These are phyloP conservation scores for Prunus kanzakura DNA, from an alignment of 306 rosid genomes.

Conservation along the genomic window DNA sequence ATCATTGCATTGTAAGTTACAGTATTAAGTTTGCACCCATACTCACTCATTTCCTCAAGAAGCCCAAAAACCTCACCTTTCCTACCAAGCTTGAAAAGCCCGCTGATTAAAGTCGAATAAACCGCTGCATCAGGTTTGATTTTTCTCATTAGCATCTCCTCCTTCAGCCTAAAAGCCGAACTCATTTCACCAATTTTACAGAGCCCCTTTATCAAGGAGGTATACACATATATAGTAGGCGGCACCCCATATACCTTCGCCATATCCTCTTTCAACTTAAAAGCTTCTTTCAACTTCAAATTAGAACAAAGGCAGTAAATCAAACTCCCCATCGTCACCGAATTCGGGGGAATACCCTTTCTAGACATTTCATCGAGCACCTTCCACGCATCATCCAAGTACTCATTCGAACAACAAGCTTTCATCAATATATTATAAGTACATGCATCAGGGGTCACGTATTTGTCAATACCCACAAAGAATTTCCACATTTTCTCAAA, in stretches of 20 bases:
- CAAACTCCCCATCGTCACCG: slow-evolving; percentile 57
- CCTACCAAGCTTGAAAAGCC: slow-evolving; percentile 51
- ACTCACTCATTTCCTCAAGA: slow-evolving; percentile 58
- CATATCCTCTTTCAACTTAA: slow-evolving; percentile 56
- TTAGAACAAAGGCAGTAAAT: slow-evolving; percentile 45
- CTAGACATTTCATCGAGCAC: slow-evolving; percentile 63
- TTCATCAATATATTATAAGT: slow-evolving; percentile 64
- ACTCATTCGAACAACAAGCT: slow-evolving; percentile 23
- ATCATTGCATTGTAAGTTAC: slow-evolving; percentile 77
- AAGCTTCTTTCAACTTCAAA: slow-evolving; percentile 39
- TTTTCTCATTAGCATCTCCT: slow-evolving; percentile 56
- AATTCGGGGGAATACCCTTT: slow-evolving; percentile 31
- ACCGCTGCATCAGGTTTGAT: slow-evolving; percentile 39
- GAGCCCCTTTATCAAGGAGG: slow-evolving; percentile 55
- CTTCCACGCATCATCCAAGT: slow-evolving; percentile 32
- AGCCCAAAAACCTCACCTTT: slow-evolving; percentile 44
- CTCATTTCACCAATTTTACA: slow-evolving; percentile 48
- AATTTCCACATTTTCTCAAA: slow-evolving; percentile 26
- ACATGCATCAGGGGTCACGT: slow-evolving; percentile 54
- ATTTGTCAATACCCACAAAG: slow-evolving; percentile 11
- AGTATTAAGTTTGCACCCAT: slow-evolving; percentile 43
- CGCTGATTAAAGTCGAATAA: slow-evolving; percentile 53
- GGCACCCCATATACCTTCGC: slow-evolving; percentile 25
- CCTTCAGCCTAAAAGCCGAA: slow-evolving; percentile 50
- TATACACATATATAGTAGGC: slow-evolving; percentile 43